Percentiles rank a stretch among this genome's conserved stretches.
Evolutionary conservation across 768 basidiomycete species (phyloP).

Genomic region (Russula abietina): DNA sequence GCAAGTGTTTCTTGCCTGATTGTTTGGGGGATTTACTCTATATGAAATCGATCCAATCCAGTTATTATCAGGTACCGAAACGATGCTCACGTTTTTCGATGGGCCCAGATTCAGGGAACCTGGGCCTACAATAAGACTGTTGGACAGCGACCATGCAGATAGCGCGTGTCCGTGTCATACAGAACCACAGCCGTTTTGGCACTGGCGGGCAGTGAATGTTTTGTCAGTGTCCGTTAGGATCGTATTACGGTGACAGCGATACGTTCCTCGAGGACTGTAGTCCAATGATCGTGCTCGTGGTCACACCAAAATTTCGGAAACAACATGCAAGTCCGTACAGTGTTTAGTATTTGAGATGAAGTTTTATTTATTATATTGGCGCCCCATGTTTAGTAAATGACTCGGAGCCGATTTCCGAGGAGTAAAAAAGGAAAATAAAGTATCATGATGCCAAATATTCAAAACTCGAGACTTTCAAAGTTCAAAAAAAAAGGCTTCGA

Average conservation of each 20-base stretch:
- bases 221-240: neutral
- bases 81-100: neutral
- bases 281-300: neutral
- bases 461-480: neutral
- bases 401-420: neutral
- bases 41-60: conserved; percentile 3
- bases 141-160: neutral
- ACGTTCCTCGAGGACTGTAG: neutral
- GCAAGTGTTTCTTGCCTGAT: neutral
- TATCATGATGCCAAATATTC: neutral
- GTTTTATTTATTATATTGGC: too few relatives aligned
- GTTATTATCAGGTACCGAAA: neutral
- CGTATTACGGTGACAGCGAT: neutral
- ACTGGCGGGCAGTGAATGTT: neutral
- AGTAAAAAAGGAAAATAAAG: neutral
- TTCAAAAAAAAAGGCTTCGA: neutral
- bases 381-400: too few relatives aligned
- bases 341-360: neutral
- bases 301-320: neutral
- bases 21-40: neutral
- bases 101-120: neutral
- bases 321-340: neutral
- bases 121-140: neutral
- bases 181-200: neutral
- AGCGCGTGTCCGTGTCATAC: neutral